These are phyloP conservation scores for Ustilago vetiveriae DNA, from an alignment of 1,284 basidiomycete genomes.

Conservation along the genomic window DNA sequence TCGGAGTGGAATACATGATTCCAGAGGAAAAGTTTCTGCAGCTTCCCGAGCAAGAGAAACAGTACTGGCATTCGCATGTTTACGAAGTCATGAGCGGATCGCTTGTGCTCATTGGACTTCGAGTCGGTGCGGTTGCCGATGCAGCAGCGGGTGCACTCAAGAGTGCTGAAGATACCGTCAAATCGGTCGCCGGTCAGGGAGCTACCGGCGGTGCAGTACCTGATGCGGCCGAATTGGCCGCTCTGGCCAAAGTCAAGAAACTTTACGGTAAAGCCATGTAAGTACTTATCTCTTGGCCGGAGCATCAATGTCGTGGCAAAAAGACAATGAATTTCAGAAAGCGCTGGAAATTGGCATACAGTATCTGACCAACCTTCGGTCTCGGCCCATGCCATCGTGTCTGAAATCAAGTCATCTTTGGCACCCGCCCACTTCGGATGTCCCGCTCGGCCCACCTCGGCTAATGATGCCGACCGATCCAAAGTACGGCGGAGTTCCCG, in stretches of 20 bases:
- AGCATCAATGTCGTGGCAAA: too few species aligned
- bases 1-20: conserved; percentile 73
- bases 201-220: conserved; percentile 34
- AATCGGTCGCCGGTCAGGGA: neutral
- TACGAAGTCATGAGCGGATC: conserved; percentile 72
- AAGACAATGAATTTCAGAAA: too few species aligned
- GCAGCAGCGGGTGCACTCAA: conserved; percentile 16
- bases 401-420: conserved; percentile 16
- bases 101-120: conserved; percentile 66
- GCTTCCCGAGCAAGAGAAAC: conserved; percentile 70
- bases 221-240: conserved; percentile 34
- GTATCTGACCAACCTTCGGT: too few species aligned
- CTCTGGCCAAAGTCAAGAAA: conserved; percentile 21
- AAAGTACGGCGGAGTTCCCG: conserved; percentile 13
- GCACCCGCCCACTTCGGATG: conserved; percentile 17
- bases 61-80: conserved; percentile 72
- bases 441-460: conserved; percentile 31
- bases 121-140: conserved; percentile 12
- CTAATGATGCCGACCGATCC: conserved; percentile 46
- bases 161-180: conserved; percentile 17
- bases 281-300: conserved; percentile 1
- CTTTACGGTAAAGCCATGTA: conserved; percentile 38
- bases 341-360: too few species aligned
- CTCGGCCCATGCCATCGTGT: too few species aligned
- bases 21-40: conserved; percentile 69